Conservation (phyloP, 345 rosid genomes). For the Salix koriyanagi region DNA sequence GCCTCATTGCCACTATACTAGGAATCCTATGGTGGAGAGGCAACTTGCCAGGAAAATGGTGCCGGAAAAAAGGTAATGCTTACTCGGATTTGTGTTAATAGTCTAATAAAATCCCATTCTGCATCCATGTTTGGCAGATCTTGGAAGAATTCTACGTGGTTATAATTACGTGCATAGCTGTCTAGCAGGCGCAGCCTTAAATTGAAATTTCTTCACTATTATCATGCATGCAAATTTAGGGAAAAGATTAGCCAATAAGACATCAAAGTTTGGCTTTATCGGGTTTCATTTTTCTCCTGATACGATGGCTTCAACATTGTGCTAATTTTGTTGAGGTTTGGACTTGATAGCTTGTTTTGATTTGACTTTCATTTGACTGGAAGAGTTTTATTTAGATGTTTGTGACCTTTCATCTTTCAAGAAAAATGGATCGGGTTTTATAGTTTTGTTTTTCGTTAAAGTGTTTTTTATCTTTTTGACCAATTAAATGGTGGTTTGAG, state of each 20-base stretch:
- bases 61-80: slow-evolving; percentile 13
- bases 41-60: slow-evolving; percentile 9
- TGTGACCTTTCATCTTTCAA: too few relatives aligned
- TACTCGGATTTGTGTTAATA: background rate
- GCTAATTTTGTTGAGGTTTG: too few relatives aligned
- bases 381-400: too few relatives aligned
- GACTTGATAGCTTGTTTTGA: too few relatives aligned
- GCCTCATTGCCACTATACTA: slow-evolving; percentile 13
- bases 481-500: too few relatives aligned
- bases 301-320: background rate
- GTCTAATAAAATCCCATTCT: background rate
- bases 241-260: background rate
- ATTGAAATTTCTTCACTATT: background rate
- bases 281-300: background rate
- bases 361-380: too few relatives aligned
- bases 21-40: slow-evolving; percentile 25
- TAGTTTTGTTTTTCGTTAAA: too few relatives aligned
- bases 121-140: background rate
- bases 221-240: background rate
- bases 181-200: background rate
- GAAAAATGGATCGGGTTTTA: too few relatives aligned
- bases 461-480: too few relatives aligned
- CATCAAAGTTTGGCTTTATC: background rate
- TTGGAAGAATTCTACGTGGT: background rate
- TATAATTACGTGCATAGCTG: background rate